These are phyloP conservation scores for Entrophospora sp. DNA, from an alignment of 192 early-diverging fungal genomes.

Conservation along the genomic window DNA sequence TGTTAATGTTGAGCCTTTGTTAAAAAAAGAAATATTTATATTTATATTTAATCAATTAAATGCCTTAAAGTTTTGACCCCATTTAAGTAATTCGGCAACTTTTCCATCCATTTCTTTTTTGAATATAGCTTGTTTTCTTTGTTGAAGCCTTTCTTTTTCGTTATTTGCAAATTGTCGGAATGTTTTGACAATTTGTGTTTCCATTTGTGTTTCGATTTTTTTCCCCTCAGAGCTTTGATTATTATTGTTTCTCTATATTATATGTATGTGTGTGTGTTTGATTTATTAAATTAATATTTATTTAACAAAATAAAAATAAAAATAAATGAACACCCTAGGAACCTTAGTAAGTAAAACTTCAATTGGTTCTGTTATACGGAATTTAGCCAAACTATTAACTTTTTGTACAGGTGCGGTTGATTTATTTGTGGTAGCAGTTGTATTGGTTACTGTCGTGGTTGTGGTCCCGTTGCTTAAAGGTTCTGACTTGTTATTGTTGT, in stretches of 20 bases:
- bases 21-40: too few species aligned
- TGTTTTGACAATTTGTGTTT: conserved; percentile 46
- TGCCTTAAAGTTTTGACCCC: conserved; percentile 65
- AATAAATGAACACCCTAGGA: too few species aligned
- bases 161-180: conserved; percentile 59
- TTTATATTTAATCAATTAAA: too few species aligned
- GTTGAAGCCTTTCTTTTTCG: conserved; percentile 70
- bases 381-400: background rate
- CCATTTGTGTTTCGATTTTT: too few species aligned
- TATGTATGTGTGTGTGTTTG: too few species aligned
- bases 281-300: too few species aligned
- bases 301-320: too few species aligned
- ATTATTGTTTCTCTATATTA: too few species aligned
- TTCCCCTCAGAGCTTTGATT: too few species aligned
- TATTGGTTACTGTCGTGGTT: background rate
- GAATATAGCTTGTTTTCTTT: conserved; percentile 61
- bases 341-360: background rate
- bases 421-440: background rate
- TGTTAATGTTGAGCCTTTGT: too few species aligned
- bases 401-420: conserved; percentile 1
- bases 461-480: too few species aligned
- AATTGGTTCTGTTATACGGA: conserved; percentile 12
- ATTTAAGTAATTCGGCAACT: conserved; percentile 71
- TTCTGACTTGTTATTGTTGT: too few species aligned
- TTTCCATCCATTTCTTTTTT: conserved; percentile 68